Evolutionary conservation across 257 asterid species (phyloP), one percentile per base, ranked within the genome.

Genomic region (Striga asiatica): DNA sequence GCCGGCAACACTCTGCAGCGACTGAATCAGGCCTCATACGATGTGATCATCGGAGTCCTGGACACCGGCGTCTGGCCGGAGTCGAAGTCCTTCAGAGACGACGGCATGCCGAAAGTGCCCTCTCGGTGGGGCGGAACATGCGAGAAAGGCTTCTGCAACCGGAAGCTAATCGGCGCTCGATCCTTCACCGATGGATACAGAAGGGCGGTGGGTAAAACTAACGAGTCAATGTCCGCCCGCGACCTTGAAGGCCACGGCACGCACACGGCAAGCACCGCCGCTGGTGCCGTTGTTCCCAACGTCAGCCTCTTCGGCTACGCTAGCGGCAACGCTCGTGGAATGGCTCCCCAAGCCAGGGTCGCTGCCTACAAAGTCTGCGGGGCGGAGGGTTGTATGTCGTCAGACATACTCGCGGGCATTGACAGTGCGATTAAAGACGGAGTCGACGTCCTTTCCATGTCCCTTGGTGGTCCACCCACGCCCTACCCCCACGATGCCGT

Each of bases 161-260:
- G 53, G 60, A 75, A 75, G 70, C 25, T 75, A 17, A 75, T 75
- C 8, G 78, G 77, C 8, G 81, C 81, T 0, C 58, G 73, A 1
- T 71, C 22, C 50, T 75, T 75, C 60, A 22, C 65, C 66, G 45
- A 29, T 27, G 80, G 74, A 0, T 59, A 66, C 35, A 54, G 21
- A 13, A 46, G 54, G 39, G 62, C 66, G 7, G 22, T 64, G 0
- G 59, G 65, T 1, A 21, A 8, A 5, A 53, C 3, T 16, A 49
- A 49, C 27, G 18, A 41, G 4, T 37, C 6, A 70, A 68, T 19
- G 2, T 32, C 0, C 60, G 39, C 94, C 0, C 77, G 92, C 2
- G 92, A 84, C 25, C 50, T 7, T 0, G 82, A 79, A 2, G 94
- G 92, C 17, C 94, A 84, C 31, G 92, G 92, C 4, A 79, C 82